Base-by-base conservation (phyloP, 2,329 filamentous ascomycete genomes). In the Alternaria brassicicola region DNA sequence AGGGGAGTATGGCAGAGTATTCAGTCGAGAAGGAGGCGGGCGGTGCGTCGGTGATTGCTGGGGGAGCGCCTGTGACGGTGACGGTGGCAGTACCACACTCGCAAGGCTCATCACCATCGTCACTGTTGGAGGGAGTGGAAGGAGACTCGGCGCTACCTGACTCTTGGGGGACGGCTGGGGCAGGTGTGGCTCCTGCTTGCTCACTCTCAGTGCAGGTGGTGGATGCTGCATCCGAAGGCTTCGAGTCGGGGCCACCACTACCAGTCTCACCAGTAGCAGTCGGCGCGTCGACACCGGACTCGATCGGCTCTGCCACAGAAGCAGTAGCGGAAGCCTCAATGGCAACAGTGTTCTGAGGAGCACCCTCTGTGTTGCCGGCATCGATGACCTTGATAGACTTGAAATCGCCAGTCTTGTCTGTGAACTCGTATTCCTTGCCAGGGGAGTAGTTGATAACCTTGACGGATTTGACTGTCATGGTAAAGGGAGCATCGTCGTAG, bases 361-460 rank as follows among this genome's bases (percentile, higher is more conserved):
- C 70, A 48, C 76, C 76, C 6, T 70, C 64, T 33, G 68, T 66
- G 55, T 76, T 71, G 7, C 72, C 74, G 8, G 67, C 63, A 57
- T 73, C 73, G 17, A 79, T 64, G 53, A 80, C 71, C 59, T 82
- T 76, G 72, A 85, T 86, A 69, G 79, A 82, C 62, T 82, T 59
- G 59, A 70, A 84, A 52, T 65, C 73, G 39, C 84, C 84, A 13
- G 76, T 77, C 63, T 75, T 73, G 73, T 85, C 83, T 49, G 74
- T 75, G 72, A 80, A 86, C 59, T 78, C 71, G 77, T 86, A 86
- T 51, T 78, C 74, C 45, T 73, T 79, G 25, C 79, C 82, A 7
- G 83, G 83, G 61, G 81, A 80, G 77, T 82, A 81, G 76, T 85
- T 85, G 60, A 76, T 78, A 65, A 86, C 79, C 57, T 78, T 80